Conservation (phyloP, 352 stramenopile genomes). For the Globisporangium uncinulatum region DNA sequence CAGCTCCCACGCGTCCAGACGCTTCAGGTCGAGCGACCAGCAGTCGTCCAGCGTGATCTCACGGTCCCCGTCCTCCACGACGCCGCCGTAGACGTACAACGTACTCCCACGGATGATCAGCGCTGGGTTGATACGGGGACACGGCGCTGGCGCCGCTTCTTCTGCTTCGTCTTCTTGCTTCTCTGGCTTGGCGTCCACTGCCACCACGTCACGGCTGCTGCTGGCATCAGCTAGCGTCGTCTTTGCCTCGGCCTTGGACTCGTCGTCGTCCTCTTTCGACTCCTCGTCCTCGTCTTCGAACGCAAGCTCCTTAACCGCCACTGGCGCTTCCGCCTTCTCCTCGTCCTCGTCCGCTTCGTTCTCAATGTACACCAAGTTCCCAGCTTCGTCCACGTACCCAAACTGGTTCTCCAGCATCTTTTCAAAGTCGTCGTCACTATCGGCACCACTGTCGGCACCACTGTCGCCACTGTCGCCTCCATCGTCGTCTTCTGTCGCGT, state of each 20-base stretch:
- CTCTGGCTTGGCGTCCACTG: constrained; percentile 11
- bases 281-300: constrained; percentile 21
- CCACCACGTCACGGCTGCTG: not conserved
- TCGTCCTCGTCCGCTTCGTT: constrained; percentile 71
- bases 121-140: constrained; percentile 83
- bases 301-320: not conserved
- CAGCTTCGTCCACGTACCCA: constrained; percentile 92
- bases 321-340: constrained; percentile 12
- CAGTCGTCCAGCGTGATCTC: constrained; percentile 96
- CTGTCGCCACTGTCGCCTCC: constrained; percentile 29
- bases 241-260: constrained; percentile 5
- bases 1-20: constrained; percentile 91
- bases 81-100: constrained; percentile 91
- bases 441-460: constrained; percentile 23
- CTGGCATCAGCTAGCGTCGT: not conserved
- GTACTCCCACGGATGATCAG: constrained; percentile 86
- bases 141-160: constrained; percentile 32
- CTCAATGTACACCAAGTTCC: constrained; percentile 94
- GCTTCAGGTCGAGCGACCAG: constrained; percentile 93
- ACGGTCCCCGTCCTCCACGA: constrained; percentile 91
- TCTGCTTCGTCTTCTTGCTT: constrained; percentile 22
- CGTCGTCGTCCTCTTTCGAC: constrained; percentile 30
- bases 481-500: constrained; percentile 39
- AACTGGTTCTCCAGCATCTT: constrained; percentile 91
- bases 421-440: constrained; percentile 78